phyloP scores from a whole-genome alignment of 768 basidiomycete genomes.

The Termitomyces sp. region DNA sequence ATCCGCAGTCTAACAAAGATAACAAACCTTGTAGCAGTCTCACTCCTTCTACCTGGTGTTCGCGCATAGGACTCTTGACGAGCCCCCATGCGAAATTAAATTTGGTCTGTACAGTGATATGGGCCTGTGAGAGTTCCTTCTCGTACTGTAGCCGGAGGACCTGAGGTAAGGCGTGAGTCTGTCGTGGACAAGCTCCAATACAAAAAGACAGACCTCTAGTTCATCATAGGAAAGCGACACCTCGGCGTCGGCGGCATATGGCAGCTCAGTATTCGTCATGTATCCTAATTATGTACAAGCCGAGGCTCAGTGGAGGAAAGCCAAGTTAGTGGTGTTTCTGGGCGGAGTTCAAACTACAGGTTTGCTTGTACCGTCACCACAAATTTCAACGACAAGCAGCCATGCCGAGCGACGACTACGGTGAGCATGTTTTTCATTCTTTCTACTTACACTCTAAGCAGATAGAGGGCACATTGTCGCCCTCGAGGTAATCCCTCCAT shows the following conservation, averaged over 20 bases:
- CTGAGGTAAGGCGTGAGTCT: slow-evolving; percentile 30
- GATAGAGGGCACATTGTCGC: background rate
- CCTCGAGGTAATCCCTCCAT: slow-evolving; percentile 20
- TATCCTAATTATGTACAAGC: background rate
- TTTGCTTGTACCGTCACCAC: slow-evolving; percentile 14
- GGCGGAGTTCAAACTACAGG: slow-evolving; percentile 34
- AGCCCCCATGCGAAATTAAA: slow-evolving; percentile 98
- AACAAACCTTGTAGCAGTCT: slow-evolving; percentile 76
- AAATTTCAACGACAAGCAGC: slow-evolving; percentile 18
- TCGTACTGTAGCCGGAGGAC: slow-evolving; percentile 84
- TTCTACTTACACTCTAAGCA: slow-evolving; percentile 13
- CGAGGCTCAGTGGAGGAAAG: background rate
- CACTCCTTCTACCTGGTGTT: slow-evolving; percentile 91
- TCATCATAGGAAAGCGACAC: slow-evolving; percentile 86
- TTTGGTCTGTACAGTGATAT: slow-evolving; percentile 90
- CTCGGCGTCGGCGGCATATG: slow-evolving; percentile 94
- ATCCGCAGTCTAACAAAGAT: slow-evolving; percentile 2
- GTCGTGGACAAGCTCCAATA: background rate
- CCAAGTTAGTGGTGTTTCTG: background rate
- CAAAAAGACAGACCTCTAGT: slow-evolving; percentile 55
- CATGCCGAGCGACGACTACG: slow-evolving; percentile 47
- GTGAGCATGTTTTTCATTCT: slow-evolving; percentile 36
- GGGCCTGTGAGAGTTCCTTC: slow-evolving; percentile 77
- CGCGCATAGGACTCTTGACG: slow-evolving; percentile 82
- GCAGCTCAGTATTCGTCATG: slow-evolving; percentile 74